These are phyloP conservation scores for Teunomyces kruisii DNA, from an alignment of 805 yeast genomes.

Conservation along the genomic window DNA sequence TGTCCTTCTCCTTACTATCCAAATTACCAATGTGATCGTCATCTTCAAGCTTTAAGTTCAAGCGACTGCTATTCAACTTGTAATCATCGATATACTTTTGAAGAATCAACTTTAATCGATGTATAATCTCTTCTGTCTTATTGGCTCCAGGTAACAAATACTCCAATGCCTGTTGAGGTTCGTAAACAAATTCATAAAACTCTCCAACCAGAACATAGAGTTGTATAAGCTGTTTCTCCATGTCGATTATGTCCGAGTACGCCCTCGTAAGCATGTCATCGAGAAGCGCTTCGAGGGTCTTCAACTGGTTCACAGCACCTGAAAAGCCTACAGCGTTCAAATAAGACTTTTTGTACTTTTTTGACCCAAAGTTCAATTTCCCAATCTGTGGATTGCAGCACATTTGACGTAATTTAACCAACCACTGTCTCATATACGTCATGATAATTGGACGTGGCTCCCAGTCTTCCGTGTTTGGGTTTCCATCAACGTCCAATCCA, in stretches of 20 bases:
- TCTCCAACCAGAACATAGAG: slow-evolving; percentile 64
- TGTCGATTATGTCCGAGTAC: slow-evolving; percentile 43
- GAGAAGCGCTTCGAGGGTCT: slow-evolving; percentile 64
- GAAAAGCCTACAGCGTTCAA: slow-evolving; percentile 15
- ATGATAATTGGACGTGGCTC: slow-evolving; percentile 43
- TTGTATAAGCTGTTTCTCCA: slow-evolving; percentile 49
- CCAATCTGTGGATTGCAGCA: slow-evolving; percentile 78
- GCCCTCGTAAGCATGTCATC: slow-evolving; percentile 61
- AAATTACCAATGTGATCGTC: slow-evolving; percentile 19
- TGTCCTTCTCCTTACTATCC: neutral
- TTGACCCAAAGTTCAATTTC: slow-evolving; percentile 22
- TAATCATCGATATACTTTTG: slow-evolving; percentile 14
- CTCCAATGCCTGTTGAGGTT: slow-evolving; percentile 51
- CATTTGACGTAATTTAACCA: slow-evolving; percentile 65
- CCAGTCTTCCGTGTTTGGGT: slow-evolving; percentile 50
- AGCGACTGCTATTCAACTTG: slow-evolving; percentile 20
- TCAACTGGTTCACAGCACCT: slow-evolving; percentile 28
- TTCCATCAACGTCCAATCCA: slow-evolving; percentile 53
- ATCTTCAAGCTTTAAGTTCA: slow-evolving; percentile 15
- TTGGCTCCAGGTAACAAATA: slow-evolving; percentile 44
- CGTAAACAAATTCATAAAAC: slow-evolving; percentile 55
- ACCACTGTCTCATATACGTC: slow-evolving; percentile 63
- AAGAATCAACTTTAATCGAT: slow-evolving; percentile 20
- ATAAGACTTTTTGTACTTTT: slow-evolving; percentile 21
- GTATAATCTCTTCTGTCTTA: slow-evolving; percentile 24